Percentiles rank a stretch among this genome's conserved stretches.
These are phyloP conservation scores for Pontederia crassipes DNA, from an alignment of 176 grass and related monocot species.

Conservation along the genomic window DNA sequence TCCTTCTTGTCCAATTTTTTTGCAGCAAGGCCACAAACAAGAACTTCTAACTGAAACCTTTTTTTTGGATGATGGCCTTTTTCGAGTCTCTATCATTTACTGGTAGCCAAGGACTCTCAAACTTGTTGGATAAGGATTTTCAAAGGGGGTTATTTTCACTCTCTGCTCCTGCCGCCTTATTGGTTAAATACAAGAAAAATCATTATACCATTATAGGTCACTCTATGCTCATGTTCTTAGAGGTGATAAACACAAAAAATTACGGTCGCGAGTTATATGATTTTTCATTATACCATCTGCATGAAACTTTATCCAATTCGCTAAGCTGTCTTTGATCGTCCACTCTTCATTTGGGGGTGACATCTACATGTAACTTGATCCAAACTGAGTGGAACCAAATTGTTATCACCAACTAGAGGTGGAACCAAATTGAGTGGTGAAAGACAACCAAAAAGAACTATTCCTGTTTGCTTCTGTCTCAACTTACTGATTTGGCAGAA, in stretches of 20 bases:
- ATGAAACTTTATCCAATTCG: too few relatives aligned
- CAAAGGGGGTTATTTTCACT: conserved; percentile 34
- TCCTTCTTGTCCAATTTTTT: conserved; percentile 25
- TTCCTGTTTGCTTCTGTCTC: too few relatives aligned
- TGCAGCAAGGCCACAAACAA: conserved; percentile 87
- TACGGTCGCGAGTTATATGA: neutral
- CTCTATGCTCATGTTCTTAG: conserved; percentile 84
- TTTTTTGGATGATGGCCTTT: conserved; percentile 92
- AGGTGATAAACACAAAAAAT: conserved; percentile 38
- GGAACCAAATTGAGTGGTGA: too few relatives aligned
- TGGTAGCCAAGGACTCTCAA: conserved; percentile 75
- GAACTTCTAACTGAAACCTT: conserved; percentile 73
- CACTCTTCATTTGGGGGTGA: neutral
- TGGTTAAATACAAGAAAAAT: too few relatives aligned
- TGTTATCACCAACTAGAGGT: too few relatives aligned
- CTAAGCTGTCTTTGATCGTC: too few relatives aligned
- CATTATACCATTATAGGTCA: conserved; percentile 48
- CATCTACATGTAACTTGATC: neutral
- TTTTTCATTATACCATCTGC: neutral
- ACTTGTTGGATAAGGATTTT: conserved; percentile 37
- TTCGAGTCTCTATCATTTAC: conserved; percentile 71
- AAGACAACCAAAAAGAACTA: too few relatives aligned
- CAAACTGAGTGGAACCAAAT: neutral
- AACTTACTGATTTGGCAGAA: too few relatives aligned
- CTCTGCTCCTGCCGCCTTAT: conserved; percentile 43